Base-by-base conservation (phyloP, 139 green algal genomes). In the Gonium pectorale region DNA sequence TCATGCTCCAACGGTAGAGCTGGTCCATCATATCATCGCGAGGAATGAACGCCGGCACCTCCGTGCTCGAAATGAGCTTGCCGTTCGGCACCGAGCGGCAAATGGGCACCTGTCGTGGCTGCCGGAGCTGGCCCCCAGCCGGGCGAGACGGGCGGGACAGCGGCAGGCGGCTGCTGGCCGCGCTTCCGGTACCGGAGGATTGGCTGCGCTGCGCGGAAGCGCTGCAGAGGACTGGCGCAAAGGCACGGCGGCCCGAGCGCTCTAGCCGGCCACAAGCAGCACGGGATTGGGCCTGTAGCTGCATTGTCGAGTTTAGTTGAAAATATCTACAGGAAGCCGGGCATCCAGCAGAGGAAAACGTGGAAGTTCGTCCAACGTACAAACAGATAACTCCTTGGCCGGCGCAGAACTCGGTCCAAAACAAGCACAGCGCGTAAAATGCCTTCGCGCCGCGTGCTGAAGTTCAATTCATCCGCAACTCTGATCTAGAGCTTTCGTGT, bases 11-110 rank as follows among this genome's bases (percentile, higher is more conserved):
- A 6, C 90, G 71, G 9, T 87, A 27, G 24, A 98, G 86, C 94
- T 98, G 95, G 81, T 98, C 93, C 72, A 96, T 94, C 60, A 98
- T 89, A 82, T 98, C 95, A 38, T 92, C 80, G 24, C 95, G 88
- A 5, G 89, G 90, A 56, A 98, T 98, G 89, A 98, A 98, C 2
- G 95, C 92, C 15, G 95, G 93, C 17, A 98, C 93, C 52, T 97
- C 94, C 6, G 93, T 93, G 67, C 90, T 94, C 33, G 86, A 92
- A 51, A 98, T 96, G 15, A 96, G 81, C 67, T 90, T 90, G 56
- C 85, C 91, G 62, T 49, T 64, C 9, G 43, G 43, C 27, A 83
- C 77, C 26, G 77, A 40, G 0, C 33, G 40, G 74, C 74, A 81
- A n/a, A 70, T 29, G 2, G 56, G 56, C 27, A 56, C 24, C 21